Base-by-base conservation (phyloP, 2,329 filamentous ascomycete species). In the Volutella citrinella region DNA sequence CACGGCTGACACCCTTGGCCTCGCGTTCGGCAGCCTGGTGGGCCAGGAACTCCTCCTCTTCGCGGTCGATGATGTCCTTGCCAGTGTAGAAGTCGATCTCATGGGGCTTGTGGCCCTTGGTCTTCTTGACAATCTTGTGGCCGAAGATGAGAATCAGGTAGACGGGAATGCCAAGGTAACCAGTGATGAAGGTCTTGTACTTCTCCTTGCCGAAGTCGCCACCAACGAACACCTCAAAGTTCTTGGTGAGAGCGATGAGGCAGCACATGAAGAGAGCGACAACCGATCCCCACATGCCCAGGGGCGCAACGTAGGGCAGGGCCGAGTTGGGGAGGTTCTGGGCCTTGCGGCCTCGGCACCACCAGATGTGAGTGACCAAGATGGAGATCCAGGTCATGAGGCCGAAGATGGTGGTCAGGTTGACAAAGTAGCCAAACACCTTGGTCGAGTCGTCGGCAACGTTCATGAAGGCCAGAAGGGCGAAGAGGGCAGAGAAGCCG, bases 211-310 rank as follows among this genome's bases (percentile, higher is more conserved):
- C 70, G 36, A 59, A 48, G 49, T 62, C 71, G 68, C 47, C 65
- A 53, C 49, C 57, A 42, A 78, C 69, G 60, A 93, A 93, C 39
- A 84, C 81, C 36, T 76, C 71, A 62, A 80, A 93, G 70, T 88
- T 90, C 74, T 93, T 94, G 54, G 87, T 91, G 32, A 94, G 56
- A 3, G 83, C 76, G 42, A 93, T 84, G 20, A 93, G 56, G 52
- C 74, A 70, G 63, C 84, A 88, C 64, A 88, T 81, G 53, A 70
- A 66, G 3, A 93, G 70, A 1, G 83, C 83, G 39, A 68, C 66
- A 54, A 79, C 79, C 0, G 82, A 87, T 10, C 87, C 87, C 42
- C 59, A 74, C 22, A 79, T 63, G n/a, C 87, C 85, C 12, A 90
- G 71, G 0, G 87, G 87, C 0, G 86, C 82, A 12, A 70, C 70